These are phyloP conservation scores for Quillaja saponaria DNA, from an alignment of 306 rosid species.

Conservation along the genomic window DNA sequence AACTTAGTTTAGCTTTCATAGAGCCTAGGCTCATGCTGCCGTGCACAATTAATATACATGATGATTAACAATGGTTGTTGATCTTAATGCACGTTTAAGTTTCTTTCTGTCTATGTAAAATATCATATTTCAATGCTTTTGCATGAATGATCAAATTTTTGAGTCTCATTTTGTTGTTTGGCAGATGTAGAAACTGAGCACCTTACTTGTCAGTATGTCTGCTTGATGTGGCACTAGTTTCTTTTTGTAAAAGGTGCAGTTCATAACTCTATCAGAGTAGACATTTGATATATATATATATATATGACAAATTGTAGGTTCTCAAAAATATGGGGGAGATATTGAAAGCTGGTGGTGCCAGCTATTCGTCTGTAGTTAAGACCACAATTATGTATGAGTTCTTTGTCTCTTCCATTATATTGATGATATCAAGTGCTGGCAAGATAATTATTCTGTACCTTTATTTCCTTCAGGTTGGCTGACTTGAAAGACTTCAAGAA, in stretches of 20 bases:
- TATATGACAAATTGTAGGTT: slow-evolving; percentile 42
- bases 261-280: no score
- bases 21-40: not conserved
- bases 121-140: no score
- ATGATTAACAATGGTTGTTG: no score
- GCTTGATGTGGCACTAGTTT: not conserved
- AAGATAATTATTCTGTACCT: slow-evolving; percentile 17
- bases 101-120: no score
- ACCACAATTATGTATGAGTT: slow-evolving; percentile 78
- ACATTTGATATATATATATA: not conserved
- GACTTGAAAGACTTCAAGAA: slow-evolving; percentile 88
- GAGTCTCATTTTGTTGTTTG: no score
- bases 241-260: not conserved
- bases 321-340: slow-evolving; percentile 95
- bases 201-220: not conserved
- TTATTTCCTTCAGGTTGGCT: slow-evolving; percentile 71
- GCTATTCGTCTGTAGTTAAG: slow-evolving; percentile 84
- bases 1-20: not conserved
- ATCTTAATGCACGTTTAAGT: no score
- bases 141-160: no score
- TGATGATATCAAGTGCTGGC: not conserved
- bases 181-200: not conserved
- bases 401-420: slow-evolving; percentile 10
- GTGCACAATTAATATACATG: no score
- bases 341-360: slow-evolving; percentile 76